phyloP scores from a whole-genome alignment of 306 rosid species.

The Pterocarpus macrocarpus region DNA sequence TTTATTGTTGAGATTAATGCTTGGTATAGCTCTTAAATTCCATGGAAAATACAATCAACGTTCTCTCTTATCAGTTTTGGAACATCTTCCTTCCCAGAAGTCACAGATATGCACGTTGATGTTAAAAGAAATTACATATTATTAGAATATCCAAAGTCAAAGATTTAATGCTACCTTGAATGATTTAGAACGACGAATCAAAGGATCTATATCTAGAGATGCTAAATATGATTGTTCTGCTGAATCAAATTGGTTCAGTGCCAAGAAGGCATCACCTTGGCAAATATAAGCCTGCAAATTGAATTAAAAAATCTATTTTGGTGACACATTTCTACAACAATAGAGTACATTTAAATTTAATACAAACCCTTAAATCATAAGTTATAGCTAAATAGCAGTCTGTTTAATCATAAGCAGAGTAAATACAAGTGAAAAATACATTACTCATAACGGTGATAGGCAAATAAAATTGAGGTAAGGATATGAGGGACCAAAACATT shows the following conservation, averaged over 20 bases:
- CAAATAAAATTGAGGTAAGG: conserved; percentile 25
- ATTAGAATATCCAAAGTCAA: conserved; percentile 26
- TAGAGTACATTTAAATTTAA: background rate
- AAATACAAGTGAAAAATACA: conserved; percentile 17
- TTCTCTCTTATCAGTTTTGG: conserved; percentile 27
- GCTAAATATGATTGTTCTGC: conserved; percentile 77
- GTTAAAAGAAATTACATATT: conserved; percentile 32
- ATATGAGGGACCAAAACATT: conserved; percentile 20
- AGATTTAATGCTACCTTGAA: conserved; percentile 71
- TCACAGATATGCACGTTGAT: conserved; percentile 17
- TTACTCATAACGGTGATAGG: conserved; percentile 12
- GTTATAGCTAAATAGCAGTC: conserved; percentile 17
- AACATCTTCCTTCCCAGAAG: conserved; percentile 36
- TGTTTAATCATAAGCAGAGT: conserved; percentile 26
- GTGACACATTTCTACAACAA: background rate
- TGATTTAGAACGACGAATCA: conserved; percentile 74
- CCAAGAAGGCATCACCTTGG: conserved; percentile 82
- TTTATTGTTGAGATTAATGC: conserved; percentile 13
- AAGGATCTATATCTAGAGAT: conserved; percentile 75
- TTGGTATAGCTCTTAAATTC: conserved; percentile 24
- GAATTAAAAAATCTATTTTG: conserved; percentile 18
- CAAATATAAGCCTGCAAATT: conserved; percentile 80
- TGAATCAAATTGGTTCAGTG: conserved; percentile 62
- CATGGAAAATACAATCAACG: conserved; percentile 6
- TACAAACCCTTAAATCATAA: conserved; percentile 8